Evolutionary conservation across 768 basidiomycete genomes (phyloP).

Genomic region (Leccinum imitatum): DNA sequence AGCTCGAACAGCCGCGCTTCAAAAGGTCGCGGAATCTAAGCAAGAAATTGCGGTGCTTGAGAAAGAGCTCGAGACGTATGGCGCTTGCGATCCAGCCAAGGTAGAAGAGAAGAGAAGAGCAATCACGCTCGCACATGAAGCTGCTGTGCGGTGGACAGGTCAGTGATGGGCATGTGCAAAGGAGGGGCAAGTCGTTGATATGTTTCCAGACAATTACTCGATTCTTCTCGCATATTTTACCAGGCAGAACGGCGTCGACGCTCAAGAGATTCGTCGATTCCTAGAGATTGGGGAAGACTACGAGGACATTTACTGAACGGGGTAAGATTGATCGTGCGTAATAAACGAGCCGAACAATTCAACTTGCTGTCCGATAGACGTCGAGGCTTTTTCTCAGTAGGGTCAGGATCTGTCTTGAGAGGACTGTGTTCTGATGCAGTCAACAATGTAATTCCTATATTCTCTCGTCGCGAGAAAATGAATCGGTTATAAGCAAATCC

Average conservation of each 20-base stretch:
- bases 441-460: neutral
- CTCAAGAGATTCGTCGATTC: constrained; percentile 63
- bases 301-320: constrained; percentile 57
- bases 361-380: neutral
- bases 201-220: constrained; percentile 62
- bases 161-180: constrained; percentile 24
- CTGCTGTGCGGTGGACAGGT: constrained; percentile 89
- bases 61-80: constrained; percentile 72
- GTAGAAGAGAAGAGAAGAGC: constrained; percentile 77
- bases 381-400: neutral
- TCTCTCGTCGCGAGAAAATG: constrained; percentile 32
- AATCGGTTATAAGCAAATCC: constrained; percentile 38
- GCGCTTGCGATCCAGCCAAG: constrained; percentile 80
- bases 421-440: neutral
- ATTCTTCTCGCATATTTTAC: constrained; percentile 65
- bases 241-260: constrained; percentile 56
- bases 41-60: constrained; percentile 53
- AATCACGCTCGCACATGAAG: constrained; percentile 76
- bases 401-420: neutral
- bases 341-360: constrained; percentile 15
- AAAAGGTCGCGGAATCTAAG: constrained; percentile 46
- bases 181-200: constrained; percentile 2
- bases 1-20: constrained; percentile 52
- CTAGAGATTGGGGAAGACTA: constrained; percentile 71
- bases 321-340: constrained; percentile 24